A percentile compares a stretch with the other conserved stretches of the same genome.
phyloP scores from a whole-genome alignment of 305 asterid genomes.

The Petunia hybrid region DNA sequence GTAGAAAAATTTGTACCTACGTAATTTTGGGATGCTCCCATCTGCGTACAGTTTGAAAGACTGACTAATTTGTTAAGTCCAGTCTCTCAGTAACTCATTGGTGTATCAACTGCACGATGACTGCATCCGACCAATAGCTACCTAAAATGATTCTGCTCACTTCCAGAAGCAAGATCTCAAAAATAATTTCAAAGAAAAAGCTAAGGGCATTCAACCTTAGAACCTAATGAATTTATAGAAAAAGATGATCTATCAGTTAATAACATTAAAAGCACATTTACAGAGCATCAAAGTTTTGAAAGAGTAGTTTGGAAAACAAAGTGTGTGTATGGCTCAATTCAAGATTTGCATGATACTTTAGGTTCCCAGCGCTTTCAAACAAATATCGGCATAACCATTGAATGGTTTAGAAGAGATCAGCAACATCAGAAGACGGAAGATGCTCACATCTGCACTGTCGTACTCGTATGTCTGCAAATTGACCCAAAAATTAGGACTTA shows the following conservation, averaged over 20 bases:
- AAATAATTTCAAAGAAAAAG: not conserved
- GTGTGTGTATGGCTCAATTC: conserved; percentile 15
- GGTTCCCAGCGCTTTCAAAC: conserved; percentile 17
- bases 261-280: conserved; percentile 3
- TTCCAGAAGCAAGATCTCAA: conserved; percentile 16
- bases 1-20: not conserved
- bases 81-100: not conserved
- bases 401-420: not conserved
- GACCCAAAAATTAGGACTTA: not conserved
- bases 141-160: not conserved
- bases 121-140: not conserved
- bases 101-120: not conserved
- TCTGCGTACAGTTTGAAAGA: not conserved
- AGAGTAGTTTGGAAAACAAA: conserved; percentile 20
- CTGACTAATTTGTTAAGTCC: not conserved
- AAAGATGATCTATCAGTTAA: not conserved
- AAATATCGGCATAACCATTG: not conserved
- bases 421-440: not conserved
- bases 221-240: not conserved
- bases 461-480: not conserved
- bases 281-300: conserved; percentile 16
- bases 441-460: not conserved
- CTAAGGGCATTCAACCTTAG: conserved; percentile 5
- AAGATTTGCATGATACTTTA: conserved; percentile 24
- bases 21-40: not conserved